Base-by-base conservation (phyloP, 768 basidiomycete genomes). In the Termitomyces sp. region DNA sequence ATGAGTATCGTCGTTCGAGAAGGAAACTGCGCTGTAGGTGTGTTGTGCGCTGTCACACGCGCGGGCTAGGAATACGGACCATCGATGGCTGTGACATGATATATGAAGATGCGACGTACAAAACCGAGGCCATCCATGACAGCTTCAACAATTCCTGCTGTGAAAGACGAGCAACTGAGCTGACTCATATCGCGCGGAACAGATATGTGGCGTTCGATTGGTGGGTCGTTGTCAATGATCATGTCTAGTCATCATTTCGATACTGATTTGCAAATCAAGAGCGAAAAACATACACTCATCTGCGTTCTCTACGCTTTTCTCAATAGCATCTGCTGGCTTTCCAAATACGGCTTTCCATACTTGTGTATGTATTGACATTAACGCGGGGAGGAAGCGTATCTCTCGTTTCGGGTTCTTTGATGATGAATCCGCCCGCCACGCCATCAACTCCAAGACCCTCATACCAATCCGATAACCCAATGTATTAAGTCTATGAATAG, bases 221-320 rank as follows among this genome's bases (percentile, higher is more conserved):
- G 83, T 11, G 97, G 95, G 67, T 95, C 91, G 70, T 99, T 98
- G 78, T 98, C 90, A 59, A 96, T 90, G 62, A 99, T 90, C 97
- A 98, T 98, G 72, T 98, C 94, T 96, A 51, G 44, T 47, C 46
- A 63, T 41, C 35, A 55, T 40, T 54, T 52, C 48, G 33, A 56
- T 52, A 58, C 11, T 18, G 60, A 36, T 58, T 46, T 28, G 47
- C 8, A 52, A 44, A 30, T 32, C 43, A 13, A 24, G 5, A 48
- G 41, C 26, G 45, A 32, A 74, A 13, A 10, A 30, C 87, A 54
- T 60, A 87, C 94, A 99, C 79, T 99, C 97, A 68, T 98, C 96
- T 20, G 91, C 87, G 58, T 96, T 93, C 71, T 97, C 94, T 0
- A 98, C 92, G 63, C 92, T 94, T 75, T 93, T 90, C 72, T 99